These are phyloP conservation scores for Casaregolazyma suthepensis DNA, from an alignment of 1,139 yeast species.

Conservation along the genomic window DNA sequence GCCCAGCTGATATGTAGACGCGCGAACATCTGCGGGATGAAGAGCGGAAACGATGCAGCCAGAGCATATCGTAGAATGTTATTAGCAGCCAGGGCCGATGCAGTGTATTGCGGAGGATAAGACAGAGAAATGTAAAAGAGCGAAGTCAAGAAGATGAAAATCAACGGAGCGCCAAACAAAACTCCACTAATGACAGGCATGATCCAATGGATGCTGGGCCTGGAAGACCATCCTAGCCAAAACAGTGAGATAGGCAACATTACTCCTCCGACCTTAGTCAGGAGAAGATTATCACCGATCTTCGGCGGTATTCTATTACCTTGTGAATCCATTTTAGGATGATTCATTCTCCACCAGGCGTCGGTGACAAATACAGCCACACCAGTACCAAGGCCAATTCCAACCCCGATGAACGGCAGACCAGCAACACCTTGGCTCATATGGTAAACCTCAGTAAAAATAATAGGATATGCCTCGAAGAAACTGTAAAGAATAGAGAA, in stretches of 20 bases:
- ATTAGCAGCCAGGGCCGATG: slow-evolving; percentile 54
- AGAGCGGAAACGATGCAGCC: slow-evolving; percentile 58
- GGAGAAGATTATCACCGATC: slow-evolving; percentile 43
- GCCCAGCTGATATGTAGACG: slow-evolving; percentile 45
- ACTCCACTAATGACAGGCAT: slow-evolving; percentile 52
- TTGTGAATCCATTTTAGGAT: slow-evolving; percentile 47
- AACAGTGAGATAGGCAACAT: slow-evolving; percentile 46
- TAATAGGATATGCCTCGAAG: slow-evolving; percentile 58
- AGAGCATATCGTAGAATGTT: slow-evolving; percentile 45
- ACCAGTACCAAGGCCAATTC: slow-evolving; percentile 38
- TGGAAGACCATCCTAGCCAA: slow-evolving; percentile 51
- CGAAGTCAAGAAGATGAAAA: slow-evolving; percentile 46
- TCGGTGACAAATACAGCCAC: slow-evolving; percentile 15
- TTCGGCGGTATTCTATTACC: slow-evolving; percentile 60
- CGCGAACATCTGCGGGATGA: slow-evolving; percentile 45
- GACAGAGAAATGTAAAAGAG: slow-evolving; percentile 59
- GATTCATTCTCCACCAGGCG: slow-evolving; percentile 38
- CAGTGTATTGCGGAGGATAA: slow-evolving; percentile 64
- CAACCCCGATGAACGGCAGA: slow-evolving; percentile 38
- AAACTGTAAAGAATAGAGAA: slow-evolving; percentile 50
- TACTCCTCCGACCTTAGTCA: slow-evolving; percentile 31
- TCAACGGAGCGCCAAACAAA: slow-evolving; percentile 50
- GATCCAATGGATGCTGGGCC: slow-evolving; percentile 50
- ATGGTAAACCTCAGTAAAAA: slow-evolving; percentile 38
- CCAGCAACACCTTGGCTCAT: slow-evolving; percentile 48